These are phyloP conservation scores for Kodamaea neixiangensis DNA, from an alignment of 805 yeast genomes.

Conservation along the genomic window DNA sequence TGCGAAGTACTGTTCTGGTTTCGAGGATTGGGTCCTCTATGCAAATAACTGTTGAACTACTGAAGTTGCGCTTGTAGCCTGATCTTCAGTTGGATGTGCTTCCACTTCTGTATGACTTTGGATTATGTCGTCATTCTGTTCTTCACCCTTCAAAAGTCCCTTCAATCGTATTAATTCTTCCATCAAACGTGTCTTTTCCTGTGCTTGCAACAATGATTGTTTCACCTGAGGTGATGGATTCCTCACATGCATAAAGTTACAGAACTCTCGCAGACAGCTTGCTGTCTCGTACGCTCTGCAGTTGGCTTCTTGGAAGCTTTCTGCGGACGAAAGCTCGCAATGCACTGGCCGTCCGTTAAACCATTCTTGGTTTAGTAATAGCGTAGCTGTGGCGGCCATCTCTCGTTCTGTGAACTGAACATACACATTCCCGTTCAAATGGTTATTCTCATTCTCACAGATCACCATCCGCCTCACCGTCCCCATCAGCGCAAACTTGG, in stretches of 20 bases:
- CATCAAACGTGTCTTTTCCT: constrained; percentile 30
- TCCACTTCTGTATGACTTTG: neutral
- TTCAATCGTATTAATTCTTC: constrained; percentile 17
- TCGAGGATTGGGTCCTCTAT: too few species aligned
- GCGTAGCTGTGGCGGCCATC: constrained; percentile 62
- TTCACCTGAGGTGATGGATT: constrained; percentile 50
- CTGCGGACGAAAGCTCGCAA: constrained; percentile 77
- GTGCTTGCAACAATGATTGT: constrained; percentile 40
- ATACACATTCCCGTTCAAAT: constrained; percentile 84
- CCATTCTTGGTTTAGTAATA: constrained; percentile 77
- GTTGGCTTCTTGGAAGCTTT: constrained; percentile 65
- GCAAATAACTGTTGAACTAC: constrained; percentile 22
- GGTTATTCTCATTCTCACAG: constrained; percentile 81
- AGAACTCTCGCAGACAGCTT: constrained; percentile 72
- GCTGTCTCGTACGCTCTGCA: constrained; percentile 70
- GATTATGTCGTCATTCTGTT: neutral
- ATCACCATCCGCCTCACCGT: constrained; percentile 64
- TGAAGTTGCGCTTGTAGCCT: constrained; percentile 13
- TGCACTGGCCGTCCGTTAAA: constrained; percentile 75
- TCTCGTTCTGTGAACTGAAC: constrained; percentile 56
- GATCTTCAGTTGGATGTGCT: neutral
- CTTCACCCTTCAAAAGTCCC: neutral
- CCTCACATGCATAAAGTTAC: constrained; percentile 84
- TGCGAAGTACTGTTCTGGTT: too few species aligned
- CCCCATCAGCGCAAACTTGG: constrained; percentile 55